Evolutionary conservation across 1,284 basidiomycete species (phyloP), one percentile per base, ranked within the genome.

Genomic region (Tilletia walkeri): DNA sequence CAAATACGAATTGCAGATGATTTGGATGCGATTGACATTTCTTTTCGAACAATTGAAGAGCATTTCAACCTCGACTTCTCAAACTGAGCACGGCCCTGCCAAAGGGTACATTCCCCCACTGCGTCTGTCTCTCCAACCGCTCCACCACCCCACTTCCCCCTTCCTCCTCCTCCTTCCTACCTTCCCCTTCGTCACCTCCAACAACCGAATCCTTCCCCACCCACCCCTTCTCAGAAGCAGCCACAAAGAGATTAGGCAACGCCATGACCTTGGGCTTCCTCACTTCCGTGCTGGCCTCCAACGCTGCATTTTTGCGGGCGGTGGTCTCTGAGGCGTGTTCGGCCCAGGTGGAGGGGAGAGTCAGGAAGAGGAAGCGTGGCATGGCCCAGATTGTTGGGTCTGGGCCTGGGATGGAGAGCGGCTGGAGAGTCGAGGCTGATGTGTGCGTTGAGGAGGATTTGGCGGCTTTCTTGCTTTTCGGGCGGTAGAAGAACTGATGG

Each of bases 231-330:
- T 78, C 75, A n/a, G 70, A 72, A 6, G 76, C 76, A 4, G 75
- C 76, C 16, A 78, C 63, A 50, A 78, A 78, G 45, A 78, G 54
- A 47, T 78, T 78, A 4, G 76, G 76, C 53, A 78, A 63, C 1
- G 76, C 76, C 70, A 78, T 73, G 5, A 78, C 76, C 20, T 75
- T 67, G 48, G 75, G 72, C 41, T 75, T 74, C 14, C 14, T 45
- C 41, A 7, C 6, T 4, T 56, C 34, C 14, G 54, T 34, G 39
- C 61, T 36, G 1, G 18, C 48, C 30, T 34, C 12, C 41, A 45
- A 45, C n/a, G 39, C 63, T 12, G 38, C 61, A 6, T 56, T 69
- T 4, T 4, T 24, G 65, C 68, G 45, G 39, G 34, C n/a, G 4
- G 34, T 68, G 12, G 7, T 38, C n/a, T 36, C 50, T 7, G 41